Base-by-base conservation (phyloP, 192 early-diverging fungal species). In the Chytriomyces sp. region DNA sequence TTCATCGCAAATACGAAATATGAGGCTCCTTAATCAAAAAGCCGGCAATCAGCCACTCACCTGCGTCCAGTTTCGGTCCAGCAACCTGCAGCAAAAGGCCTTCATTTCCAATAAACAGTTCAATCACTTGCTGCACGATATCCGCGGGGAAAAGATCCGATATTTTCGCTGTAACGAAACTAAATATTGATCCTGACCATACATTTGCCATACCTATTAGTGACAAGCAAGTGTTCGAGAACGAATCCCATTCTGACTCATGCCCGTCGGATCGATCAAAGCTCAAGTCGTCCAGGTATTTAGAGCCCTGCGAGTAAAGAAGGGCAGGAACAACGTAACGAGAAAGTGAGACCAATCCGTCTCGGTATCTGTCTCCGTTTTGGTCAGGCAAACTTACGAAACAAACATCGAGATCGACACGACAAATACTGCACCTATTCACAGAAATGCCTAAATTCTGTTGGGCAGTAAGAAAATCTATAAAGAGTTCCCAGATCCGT, bases 151-250 rank as follows among this genome's bases (percentile, higher is more conserved):
- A 75, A 12, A 75, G 57, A 56, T 68, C 73, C 26, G 64, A 49
- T 30, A 66, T 70, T 70, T 75, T 75, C 17, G 73, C 73, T 75
- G 64, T 6, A 73, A 65, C 14, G 12, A 30, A 57, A 57, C n/a
- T 57, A 8, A 65, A 44, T 25, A 65, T 39, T 52, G 22, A 10
- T 32, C 17, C 22, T 12, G 22, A 5, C 37, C 26, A 25, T 7
- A 30, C 7, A 30, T n/a, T n/a, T 10, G 26, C 19, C 33, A 12
- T 17, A 62, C 60, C 28, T 12, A 62, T 62, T 14, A 62, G n/a
- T 17, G 19, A 19, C 30, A 62, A 62, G 39, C 60, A 62, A 10
- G 60, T 19, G 14, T 38, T 38, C 32, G 60, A 62, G 38, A 62
- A 62, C 30, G 60, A 38, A n/a, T 37, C 36, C 60, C 60, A 62